Conservation (phyloP, 805 yeast species). For the Candida saitoana region DNA sequence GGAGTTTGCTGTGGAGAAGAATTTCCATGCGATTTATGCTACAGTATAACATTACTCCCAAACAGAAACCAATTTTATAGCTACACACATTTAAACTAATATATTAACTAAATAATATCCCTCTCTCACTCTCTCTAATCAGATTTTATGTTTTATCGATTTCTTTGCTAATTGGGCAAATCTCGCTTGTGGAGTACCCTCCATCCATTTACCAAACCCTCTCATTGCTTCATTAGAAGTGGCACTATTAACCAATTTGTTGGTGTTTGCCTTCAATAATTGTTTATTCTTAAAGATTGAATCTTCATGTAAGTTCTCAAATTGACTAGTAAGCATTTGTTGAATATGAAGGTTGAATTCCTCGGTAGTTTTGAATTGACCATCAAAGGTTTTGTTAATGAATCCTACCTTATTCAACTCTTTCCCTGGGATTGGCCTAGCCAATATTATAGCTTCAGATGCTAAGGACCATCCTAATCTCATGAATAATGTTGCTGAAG, state of each 20-base stretch:
- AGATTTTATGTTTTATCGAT: slow-evolving; percentile 60
- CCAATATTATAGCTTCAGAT: slow-evolving; percentile 66
- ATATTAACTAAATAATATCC: too few relatives aligned
- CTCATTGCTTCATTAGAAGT: slow-evolving; percentile 62
- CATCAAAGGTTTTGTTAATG: slow-evolving; percentile 52
- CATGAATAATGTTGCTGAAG: slow-evolving; percentile 61
- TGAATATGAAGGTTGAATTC: slow-evolving; percentile 42
- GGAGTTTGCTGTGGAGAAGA: too few relatives aligned
- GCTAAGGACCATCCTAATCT: slow-evolving; percentile 73
- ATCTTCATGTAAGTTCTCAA: slow-evolving; percentile 43
- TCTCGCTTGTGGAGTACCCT: slow-evolving; percentile 68
- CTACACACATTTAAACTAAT: too few relatives aligned
- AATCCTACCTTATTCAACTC: slow-evolving; percentile 57
- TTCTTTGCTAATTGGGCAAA: slow-evolving; percentile 54
- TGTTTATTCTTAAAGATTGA: slow-evolving; percentile 40
- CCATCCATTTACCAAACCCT: slow-evolving; percentile 68
- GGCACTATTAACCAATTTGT: slow-evolving; percentile 39
- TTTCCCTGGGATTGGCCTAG: slow-evolving; percentile 59
- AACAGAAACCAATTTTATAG: too few relatives aligned
- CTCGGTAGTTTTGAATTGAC: slow-evolving; percentile 27
- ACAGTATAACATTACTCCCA: too few relatives aligned
- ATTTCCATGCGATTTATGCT: too few relatives aligned
- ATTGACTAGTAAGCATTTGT: slow-evolving; percentile 27
- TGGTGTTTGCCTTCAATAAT: slow-evolving; percentile 38
- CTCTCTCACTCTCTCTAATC: slow-evolving; percentile 5